phyloP scores from a whole-genome alignment of 2,329 filamentous ascomycete genomes.

The Macroventuria anomochaeta region DNA sequence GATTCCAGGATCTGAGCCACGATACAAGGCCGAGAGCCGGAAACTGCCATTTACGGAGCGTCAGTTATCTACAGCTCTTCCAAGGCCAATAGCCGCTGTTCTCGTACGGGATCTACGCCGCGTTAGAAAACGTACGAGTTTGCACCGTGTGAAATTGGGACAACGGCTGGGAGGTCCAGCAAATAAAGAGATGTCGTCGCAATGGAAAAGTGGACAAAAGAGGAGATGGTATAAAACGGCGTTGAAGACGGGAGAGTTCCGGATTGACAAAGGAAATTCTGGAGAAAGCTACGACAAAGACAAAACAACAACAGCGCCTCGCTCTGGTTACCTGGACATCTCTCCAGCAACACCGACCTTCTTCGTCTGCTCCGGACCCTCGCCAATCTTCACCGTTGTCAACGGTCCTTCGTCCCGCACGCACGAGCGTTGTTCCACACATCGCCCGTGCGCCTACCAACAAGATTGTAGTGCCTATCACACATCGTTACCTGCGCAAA shows the following conservation, averaged over 20 bases:
- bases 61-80: neutral
- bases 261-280: neutral
- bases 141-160: neutral
- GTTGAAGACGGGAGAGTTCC: neutral
- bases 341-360: neutral
- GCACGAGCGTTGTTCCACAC: neutral
- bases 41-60: neutral
- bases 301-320: neutral
- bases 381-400: constrained; percentile 1
- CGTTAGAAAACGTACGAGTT: neutral
- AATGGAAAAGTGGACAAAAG: constrained; percentile 4
- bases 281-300: neutral
- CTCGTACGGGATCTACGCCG: neutral
- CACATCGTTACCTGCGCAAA: neutral
- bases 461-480: neutral
- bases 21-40: constrained; percentile 1
- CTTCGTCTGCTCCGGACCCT: neutral
- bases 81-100: neutral
- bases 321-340: neutral
- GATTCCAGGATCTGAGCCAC: neutral
- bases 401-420: neutral
- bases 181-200: neutral
- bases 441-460: neutral
- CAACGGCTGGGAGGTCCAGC: neutral
- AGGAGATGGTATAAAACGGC: neutral